These are phyloP conservation scores for Cinnamomum chago DNA, from an alignment of 164 flowering plant genomes.

Conservation along the genomic window DNA sequence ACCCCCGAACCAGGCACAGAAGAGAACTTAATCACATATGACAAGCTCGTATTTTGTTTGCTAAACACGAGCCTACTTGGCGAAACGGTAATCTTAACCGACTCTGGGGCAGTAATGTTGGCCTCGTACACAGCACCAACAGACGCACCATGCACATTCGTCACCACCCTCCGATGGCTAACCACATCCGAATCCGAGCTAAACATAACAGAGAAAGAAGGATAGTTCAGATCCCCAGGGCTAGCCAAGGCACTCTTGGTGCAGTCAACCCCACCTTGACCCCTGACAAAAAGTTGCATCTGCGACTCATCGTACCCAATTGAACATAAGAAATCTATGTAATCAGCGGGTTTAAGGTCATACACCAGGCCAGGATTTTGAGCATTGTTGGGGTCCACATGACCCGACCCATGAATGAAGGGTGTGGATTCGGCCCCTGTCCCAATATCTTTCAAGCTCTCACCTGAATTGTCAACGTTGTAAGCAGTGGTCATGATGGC, in stretches of 20 bases:
- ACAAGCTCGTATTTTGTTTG: slow-evolving; percentile 24
- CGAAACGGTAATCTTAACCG: slow-evolving; percentile 49
- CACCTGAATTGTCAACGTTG: slow-evolving; percentile 51
- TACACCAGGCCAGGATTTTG: slow-evolving; percentile 80
- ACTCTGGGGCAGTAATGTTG: slow-evolving; percentile 40
- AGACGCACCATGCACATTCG: slow-evolving; percentile 56
- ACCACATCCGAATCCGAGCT: slow-evolving; percentile 19
- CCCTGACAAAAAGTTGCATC: slow-evolving; percentile 45
- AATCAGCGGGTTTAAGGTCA: slow-evolving; percentile 45
- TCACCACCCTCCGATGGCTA: slow-evolving; percentile 57
- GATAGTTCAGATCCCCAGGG: slow-evolving; percentile 82
- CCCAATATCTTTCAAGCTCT: slow-evolving; percentile 54
- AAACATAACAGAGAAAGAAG: slow-evolving; percentile 75
- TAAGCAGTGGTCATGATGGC: slow-evolving; percentile 87
- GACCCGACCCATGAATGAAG: slow-evolving; percentile 77
- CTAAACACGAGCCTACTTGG: slow-evolving; percentile 67
- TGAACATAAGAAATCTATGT: slow-evolving; percentile 65
- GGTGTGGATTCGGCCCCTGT: slow-evolving; percentile 62
- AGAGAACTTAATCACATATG: slow-evolving; percentile 59
- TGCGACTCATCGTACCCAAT: slow-evolving; percentile 45
- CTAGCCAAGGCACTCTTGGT: slow-evolving; percentile 15
- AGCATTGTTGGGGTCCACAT: slow-evolving; percentile 80
- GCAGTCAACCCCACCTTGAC: slow-evolving; percentile 33
- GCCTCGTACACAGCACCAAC: slow-evolving; percentile 57
- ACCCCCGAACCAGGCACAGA: not conserved